Evolutionary conservation across 202 grass and related monocot genomes (phyloP), one percentile per base, ranked within the genome.

Genomic region (Dendrocalamus latiflorus): DNA sequence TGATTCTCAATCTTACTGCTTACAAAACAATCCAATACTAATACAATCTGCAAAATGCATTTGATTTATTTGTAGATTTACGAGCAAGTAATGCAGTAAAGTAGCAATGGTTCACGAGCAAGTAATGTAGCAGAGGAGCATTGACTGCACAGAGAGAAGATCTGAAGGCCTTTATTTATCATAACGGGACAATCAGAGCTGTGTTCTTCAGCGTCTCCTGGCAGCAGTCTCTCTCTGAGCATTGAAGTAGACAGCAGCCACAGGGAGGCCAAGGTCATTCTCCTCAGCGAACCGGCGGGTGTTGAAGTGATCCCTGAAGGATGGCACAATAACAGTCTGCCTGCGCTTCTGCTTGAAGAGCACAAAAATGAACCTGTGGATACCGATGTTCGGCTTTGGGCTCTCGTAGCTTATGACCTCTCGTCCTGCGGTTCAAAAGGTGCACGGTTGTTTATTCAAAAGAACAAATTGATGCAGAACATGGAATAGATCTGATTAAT

Each of bases 321-420:
- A 81, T 42, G 90, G 90, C 41, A 82, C 81, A 17, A 10, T 36
- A 55, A 93, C 82, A 12, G 86, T 47, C 65, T 93, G 79, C 67
- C 87, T 80, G 24, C 64, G 70, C 51, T 93, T 90, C 88, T 98
- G 95, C 83, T 89, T 89, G 89, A 93, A 98, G 14, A 98, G 92
- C 64, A 93, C 95, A 86, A 98, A 94, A 41, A 98, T 78, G 85
- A 98, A 95, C 81, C 92, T 93, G 65, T 98, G 95, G 74, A 98
- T 98, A 16, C 95, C 95, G 60, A 98, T 95, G 77, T 44, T 86
- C 22, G 95, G 95, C 43, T 81, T 93, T 30, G 95, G 90, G 79
- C 85, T 98, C 81, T 98, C 92, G 4, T 98, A 95, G 79, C 50
- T 90, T 45, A 95, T 43, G n/a, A 90, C 53, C 55, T 93, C 92